Evolutionary conservation across 192 early-diverging fungal genomes (phyloP).

Genomic region (Kappamyces sp.): DNA sequence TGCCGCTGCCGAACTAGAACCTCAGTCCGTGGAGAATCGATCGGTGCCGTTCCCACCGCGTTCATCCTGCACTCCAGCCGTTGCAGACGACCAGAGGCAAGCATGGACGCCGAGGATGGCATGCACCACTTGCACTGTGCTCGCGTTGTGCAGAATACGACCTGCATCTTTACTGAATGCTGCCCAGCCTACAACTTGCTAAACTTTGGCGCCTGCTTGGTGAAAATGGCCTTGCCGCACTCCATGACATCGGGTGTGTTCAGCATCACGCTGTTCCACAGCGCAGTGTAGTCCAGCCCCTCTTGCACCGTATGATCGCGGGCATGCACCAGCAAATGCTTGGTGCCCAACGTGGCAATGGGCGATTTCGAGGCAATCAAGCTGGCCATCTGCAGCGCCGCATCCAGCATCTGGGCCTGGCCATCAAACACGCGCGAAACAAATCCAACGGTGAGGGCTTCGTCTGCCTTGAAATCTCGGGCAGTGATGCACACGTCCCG

Average conservation of each 20-base stretch:
- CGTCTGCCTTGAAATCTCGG: conserved; percentile 57
- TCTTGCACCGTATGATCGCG: conserved; percentile 89
- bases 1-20: too few species aligned
- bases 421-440: conserved; percentile 46
- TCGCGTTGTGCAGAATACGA: too few species aligned
- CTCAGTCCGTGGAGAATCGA: too few species aligned
- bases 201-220: too few species aligned
- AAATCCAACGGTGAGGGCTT: conserved; percentile 60
- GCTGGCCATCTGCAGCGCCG: conserved; percentile 63
- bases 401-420: conserved; percentile 38
- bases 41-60: too few species aligned
- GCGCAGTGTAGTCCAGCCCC: conserved; percentile 75
- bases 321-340: conserved; percentile 82
- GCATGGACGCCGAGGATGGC: too few species aligned
- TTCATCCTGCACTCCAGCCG: too few species aligned
- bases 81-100: too few species aligned
- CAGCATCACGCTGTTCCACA: conserved; percentile 86
- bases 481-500: conserved; percentile 87
- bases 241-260: conserved; percentile 43
- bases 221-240: too few species aligned
- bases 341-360: conserved; percentile 77
- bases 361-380: conserved; percentile 86
- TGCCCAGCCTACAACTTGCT: too few species aligned
- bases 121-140: too few species aligned
- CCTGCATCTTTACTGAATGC: too few species aligned